Base-by-base conservation (phyloP, 2,329 filamentous ascomycete species). In the Pseudopithomyces chartarum region DNA sequence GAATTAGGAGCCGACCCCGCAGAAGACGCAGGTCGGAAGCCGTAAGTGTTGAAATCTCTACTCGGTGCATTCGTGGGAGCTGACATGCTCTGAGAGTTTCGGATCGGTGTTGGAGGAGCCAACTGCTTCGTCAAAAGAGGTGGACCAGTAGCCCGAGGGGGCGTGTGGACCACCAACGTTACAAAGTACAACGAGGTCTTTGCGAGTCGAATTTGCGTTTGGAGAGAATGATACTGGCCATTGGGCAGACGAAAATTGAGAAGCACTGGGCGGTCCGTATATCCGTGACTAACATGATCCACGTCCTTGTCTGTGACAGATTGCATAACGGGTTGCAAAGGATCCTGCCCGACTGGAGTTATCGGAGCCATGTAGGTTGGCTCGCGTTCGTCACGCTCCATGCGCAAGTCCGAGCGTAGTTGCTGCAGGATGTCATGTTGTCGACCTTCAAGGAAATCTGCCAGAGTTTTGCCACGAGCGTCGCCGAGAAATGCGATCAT, bases 291-390 rank as follows among this genome's bases (percentile, higher is more conserved):
- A 42, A 79, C 72, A 39, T 73, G 70, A 19, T 81, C 79, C 13
- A 80, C 71, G 52, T 82, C 79, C 4, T 67, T 68, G 40, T 81
- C 77, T 2, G 65, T 62, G 8, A 81, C 67, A 22, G 70, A 68
- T 15, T 76, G 70, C 44, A 82, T 67, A 12, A 80, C 71, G 5
- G 65, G 55, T 19, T 73, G 72, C 45, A 82, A 66, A 11, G 78
- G 76, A 61, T 81, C 78, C 38, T 80, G 73, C 33, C 74, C 73
- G 4, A 78, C 66, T 11, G 73, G 72, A 15, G 76, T 76, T 22
- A 83, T 83, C 5, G 81, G 80, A 22, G 82, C 77, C 67, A 83
- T 78, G 59, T 81, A 82, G 26, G 80, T 68, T 13, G 81, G 81
- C 54, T 83, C 81, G 36, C 78, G 75, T 29, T 73, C 69, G 39